phyloP scores from a whole-genome alignment of 2,329 filamentous ascomycete genomes.

The Aspergillus candidus region DNA sequence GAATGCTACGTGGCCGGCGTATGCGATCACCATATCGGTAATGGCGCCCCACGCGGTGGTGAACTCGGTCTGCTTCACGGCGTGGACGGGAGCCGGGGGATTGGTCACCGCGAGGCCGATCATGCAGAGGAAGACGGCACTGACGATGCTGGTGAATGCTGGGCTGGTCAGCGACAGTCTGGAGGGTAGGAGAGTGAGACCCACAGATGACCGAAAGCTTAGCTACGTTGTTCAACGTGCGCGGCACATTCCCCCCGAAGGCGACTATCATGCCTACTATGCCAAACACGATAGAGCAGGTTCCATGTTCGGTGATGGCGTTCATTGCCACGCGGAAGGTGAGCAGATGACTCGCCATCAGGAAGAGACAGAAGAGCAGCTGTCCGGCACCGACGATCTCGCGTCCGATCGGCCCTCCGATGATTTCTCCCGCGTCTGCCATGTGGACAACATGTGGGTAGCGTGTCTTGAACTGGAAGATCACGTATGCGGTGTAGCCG shows the following conservation, averaged over 20 bases:
- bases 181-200: not conserved
- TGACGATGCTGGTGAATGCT: constrained; percentile 58
- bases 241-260: constrained; percentile 53
- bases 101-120: constrained; percentile 55
- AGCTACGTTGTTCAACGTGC: constrained; percentile 58
- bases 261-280: constrained; percentile 54
- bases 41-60: constrained; percentile 55
- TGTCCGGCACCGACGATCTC: constrained; percentile 59
- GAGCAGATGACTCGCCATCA: constrained; percentile 65
- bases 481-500: constrained; percentile 56
- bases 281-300: constrained; percentile 60
- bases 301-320: constrained; percentile 54
- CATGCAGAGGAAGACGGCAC: constrained; percentile 61
- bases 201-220: constrained; percentile 56
- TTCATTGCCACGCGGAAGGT: constrained; percentile 66
- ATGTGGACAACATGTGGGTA: constrained; percentile 59
- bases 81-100: constrained; percentile 33
- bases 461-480: constrained; percentile 54
- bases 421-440: constrained; percentile 59
- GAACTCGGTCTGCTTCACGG: constrained; percentile 42
- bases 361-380: constrained; percentile 59
- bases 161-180: constrained; percentile 43
- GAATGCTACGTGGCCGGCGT: constrained; percentile 62
- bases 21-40: constrained; percentile 66
- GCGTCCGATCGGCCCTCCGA: constrained; percentile 55